Base-by-base conservation (phyloP, 1,139 yeast species). In the Geotrichum macrosporum region DNA sequence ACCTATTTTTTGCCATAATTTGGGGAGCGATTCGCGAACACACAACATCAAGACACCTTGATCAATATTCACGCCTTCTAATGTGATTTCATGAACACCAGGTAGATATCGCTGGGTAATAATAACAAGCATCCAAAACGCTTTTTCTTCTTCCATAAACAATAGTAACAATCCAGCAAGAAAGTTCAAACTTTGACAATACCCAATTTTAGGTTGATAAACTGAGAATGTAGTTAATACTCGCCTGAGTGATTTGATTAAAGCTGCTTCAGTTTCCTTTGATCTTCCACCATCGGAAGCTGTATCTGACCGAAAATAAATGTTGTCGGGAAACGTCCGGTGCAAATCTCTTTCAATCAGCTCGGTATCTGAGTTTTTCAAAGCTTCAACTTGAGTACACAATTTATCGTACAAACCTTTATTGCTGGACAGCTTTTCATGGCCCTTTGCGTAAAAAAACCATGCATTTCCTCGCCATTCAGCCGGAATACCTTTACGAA, bases 381-480 rank as follows among this genome's bases (percentile, higher is more conserved):
- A 55, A 30, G 69, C 71, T 30, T 61, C 57, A 0, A 87, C 79
- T 53, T 80, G 78, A 36, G 69, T 68, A 41, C 81, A 78, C 34
- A 89, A 72, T 55, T 73, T 73, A 40, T 81, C 85, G 64, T 88
- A 92, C 2, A 85, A 74, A 1, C 94, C 95, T 12, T 70, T 70
- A 60, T 86, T 78, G 41, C 78, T 77, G 55, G 78, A 80, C 50
- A 86, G 65, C 55, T 75, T 77, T 50, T 87, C 96, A 52, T 80
- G 75, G 2, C 96, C 97, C 15, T 82, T 81, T n/a, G 95, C 95
- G 64, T 86, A 89, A 69, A 79, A 83, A 72, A 92, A 92, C 98
- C 98, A 92, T 1, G 96, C 96, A 56, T 78, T 79, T 0, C 97
- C 98, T 57, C 98, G 71, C 96, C 96, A 89, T 62, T 87, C 96